Evolutionary conservation across 305 asterid species (phyloP).

Genomic region (Lippia alba): DNA sequence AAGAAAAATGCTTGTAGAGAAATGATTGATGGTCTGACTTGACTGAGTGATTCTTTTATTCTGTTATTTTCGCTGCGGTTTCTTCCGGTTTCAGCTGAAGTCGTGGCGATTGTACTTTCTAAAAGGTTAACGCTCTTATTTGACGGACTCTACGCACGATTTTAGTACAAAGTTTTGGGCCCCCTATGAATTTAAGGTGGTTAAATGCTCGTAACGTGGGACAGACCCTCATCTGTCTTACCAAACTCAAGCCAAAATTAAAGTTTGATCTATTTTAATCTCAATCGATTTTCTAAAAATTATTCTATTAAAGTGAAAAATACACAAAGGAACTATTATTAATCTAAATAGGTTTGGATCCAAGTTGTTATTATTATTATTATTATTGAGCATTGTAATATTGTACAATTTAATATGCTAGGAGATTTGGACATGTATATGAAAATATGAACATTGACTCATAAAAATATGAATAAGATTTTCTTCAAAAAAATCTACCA

Average conservation of each 20-base stretch:
- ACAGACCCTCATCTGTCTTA: not conserved
- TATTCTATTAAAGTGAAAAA: not conserved
- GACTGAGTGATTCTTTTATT: not conserved
- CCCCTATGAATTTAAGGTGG: not conserved
- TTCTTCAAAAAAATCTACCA: no score
- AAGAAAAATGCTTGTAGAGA: not conserved
- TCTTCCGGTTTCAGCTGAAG: slow-evolving; percentile 23
- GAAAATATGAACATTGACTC: no score
- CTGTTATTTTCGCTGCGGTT: slow-evolving; percentile 13
- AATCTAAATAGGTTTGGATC: no score
- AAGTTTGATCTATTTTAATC: not conserved
- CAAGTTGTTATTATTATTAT: not conserved
- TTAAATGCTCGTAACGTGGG: not conserved
- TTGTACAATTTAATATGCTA: not conserved
- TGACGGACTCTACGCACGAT: not conserved
- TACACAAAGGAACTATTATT: no score
- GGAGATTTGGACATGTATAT: no score
- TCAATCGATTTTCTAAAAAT: not conserved
- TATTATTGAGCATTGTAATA: no score
- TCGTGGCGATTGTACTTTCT: not conserved
- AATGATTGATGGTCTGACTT: slow-evolving; percentile 26
- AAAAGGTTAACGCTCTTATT: no score
- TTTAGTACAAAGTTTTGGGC: not conserved
- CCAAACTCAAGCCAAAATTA: not conserved
- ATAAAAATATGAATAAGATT: no score